Percentiles rank a stretch among this genome's conserved stretches.
These are phyloP conservation scores for Aspergillus egyptiacus DNA, from an alignment of 495 filamentous ascomycete species.

Conservation along the genomic window DNA sequence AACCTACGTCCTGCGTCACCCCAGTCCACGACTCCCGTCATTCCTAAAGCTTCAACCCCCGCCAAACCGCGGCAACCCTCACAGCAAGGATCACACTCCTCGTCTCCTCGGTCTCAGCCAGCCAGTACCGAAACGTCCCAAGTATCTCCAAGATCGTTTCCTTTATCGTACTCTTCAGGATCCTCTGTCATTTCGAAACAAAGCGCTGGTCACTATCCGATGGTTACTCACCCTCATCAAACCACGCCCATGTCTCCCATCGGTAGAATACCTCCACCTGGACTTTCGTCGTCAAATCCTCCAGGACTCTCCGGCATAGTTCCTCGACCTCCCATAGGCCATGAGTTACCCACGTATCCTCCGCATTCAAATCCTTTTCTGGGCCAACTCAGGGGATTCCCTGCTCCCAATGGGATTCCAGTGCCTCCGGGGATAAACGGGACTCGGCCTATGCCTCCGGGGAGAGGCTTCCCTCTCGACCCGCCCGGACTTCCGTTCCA, in stretches of 20 bases:
- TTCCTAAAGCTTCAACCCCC: constrained; percentile 79
- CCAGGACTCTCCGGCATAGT: constrained; percentile 52
- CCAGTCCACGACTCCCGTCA: constrained; percentile 66
- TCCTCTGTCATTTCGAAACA: constrained; percentile 27
- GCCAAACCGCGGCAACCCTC: constrained; percentile 69
- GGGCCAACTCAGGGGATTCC: constrained; percentile 48
- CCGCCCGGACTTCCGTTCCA: constrained; percentile 34
- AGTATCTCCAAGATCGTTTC: constrained; percentile 38
- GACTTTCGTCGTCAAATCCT: constrained; percentile 46
- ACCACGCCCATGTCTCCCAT: constrained; percentile 50
- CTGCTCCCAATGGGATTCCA: constrained; percentile 52
- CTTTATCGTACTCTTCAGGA: constrained; percentile 32
- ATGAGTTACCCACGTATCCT: constrained; percentile 53
- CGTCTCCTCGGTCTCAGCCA: constrained; percentile 52
- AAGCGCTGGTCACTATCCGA: constrained; percentile 28
- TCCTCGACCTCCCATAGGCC: constrained; percentile 31
- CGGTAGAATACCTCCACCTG: constrained; percentile 46
- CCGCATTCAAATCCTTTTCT: constrained; percentile 39
- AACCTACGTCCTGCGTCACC: constrained; percentile 50
- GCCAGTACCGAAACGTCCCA: constrained; percentile 35
- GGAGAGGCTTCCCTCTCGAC: constrained; percentile 59
- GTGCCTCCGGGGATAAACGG: constrained; percentile 55
- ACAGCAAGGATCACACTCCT: constrained; percentile 70
- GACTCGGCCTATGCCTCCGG: constrained; percentile 52
- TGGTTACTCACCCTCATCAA: constrained; percentile 46